Conservation (phyloP, 164 flowering plant genomes). For the Saururus chinensis region DNA sequence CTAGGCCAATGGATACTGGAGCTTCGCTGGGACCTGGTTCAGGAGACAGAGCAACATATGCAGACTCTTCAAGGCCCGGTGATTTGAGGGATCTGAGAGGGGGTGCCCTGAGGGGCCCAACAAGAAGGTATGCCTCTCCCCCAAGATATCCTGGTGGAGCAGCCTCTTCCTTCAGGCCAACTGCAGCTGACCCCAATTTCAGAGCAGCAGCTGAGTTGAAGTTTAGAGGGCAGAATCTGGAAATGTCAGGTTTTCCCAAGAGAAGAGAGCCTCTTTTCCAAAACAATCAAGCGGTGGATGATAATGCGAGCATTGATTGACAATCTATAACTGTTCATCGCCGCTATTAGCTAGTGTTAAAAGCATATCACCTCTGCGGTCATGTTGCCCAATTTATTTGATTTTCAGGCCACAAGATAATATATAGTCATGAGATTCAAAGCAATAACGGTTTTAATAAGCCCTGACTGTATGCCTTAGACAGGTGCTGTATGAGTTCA, state of each 20-base stretch:
- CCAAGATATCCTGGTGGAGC: constrained; percentile 51
- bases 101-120: constrained; percentile 45
- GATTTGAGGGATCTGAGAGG: constrained; percentile 62
- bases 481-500: no score
- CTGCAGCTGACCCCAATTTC: constrained; percentile 47
- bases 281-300: constrained; percentile 42
- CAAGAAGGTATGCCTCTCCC: constrained; percentile 73
- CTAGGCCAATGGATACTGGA: constrained; percentile 37
- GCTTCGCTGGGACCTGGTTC: constrained; percentile 42
- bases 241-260: constrained; percentile 44
- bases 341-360: not conserved
- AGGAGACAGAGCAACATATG: constrained; percentile 39
- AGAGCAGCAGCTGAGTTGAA: constrained; percentile 59
- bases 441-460: no score
- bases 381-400: not conserved
- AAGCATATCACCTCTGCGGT: not conserved
- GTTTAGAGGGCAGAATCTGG: constrained; percentile 55
- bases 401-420: not conserved
- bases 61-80: constrained; percentile 48
- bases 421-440: no score
- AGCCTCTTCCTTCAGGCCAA: constrained; percentile 49
- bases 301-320: constrained; percentile 33
- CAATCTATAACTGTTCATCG: not conserved
- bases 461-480: no score
- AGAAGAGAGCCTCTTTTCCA: constrained; percentile 57